Conservation (phyloP, 2,329 filamentous ascomycete species). For the Exophiala sp. region DNA sequence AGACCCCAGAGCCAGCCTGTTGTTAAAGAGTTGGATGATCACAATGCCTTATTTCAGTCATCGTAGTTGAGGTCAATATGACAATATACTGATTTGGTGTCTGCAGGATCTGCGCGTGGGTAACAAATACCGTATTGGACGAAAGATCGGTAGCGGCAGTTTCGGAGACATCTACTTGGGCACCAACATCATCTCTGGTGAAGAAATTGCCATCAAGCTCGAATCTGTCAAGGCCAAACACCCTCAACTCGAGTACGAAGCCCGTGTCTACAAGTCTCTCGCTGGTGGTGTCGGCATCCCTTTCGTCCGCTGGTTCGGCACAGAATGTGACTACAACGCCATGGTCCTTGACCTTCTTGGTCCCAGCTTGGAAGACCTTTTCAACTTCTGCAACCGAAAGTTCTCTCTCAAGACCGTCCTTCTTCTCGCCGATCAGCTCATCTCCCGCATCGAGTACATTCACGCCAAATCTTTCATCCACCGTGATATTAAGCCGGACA, state of each 20-base stretch:
- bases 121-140: slow-evolving; percentile 99
- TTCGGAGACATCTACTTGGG: slow-evolving; percentile 99
- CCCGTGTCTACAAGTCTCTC: slow-evolving; percentile 80
- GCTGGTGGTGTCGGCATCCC: slow-evolving; percentile 97
- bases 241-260: slow-evolving; percentile 97
- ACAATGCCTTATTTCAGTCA: not conserved
- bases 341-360: slow-evolving; percentile 98
- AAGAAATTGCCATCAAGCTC: slow-evolving; percentile 99
- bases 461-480: slow-evolving; percentile 99
- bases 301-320: slow-evolving; percentile 99
- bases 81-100: slow-evolving; percentile 8
- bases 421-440: slow-evolving; percentile 93
- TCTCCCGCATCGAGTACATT: slow-evolving; percentile 99
- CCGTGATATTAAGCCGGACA: slow-evolving; percentile 99
- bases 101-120: slow-evolving; percentile 92
- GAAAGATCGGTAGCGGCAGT: slow-evolving; percentile 95
- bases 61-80: not conserved
- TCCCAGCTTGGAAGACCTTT: slow-evolving; percentile 92
- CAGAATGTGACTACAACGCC: slow-evolving; percentile 99
- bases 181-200: slow-evolving; percentile 98
- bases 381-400: slow-evolving; percentile 99
- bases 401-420: slow-evolving; percentile 98
- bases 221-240: slow-evolving; percentile 99
- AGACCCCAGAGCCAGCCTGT: not conserved
- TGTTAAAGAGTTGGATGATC: slow-evolving; percentile 9